A percentile compares a stretch with the other conserved stretches of the same genome.
Evolutionary conservation across 345 rosid genomes (phyloP).

Genomic region (Moricandia arvensis): DNA sequence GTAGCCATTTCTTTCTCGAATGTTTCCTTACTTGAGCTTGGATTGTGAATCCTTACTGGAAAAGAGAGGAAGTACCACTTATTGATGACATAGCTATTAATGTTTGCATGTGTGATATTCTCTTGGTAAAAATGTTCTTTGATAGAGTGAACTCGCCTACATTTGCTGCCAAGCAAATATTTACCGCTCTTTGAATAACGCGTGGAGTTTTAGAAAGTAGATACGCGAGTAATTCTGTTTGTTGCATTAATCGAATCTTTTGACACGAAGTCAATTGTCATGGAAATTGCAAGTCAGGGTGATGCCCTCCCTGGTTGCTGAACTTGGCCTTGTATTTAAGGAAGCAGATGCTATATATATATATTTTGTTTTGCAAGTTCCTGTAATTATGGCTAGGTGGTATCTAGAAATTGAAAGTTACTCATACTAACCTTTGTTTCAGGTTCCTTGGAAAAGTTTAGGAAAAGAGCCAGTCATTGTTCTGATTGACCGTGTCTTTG

Average conservation of each 20-base stretch:
- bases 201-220: neutral
- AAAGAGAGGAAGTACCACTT: constrained; percentile 5
- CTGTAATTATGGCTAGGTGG: constrained; percentile 3
- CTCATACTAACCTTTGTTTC: constrained; percentile 21
- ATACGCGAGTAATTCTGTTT: neutral
- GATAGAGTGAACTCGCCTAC: neutral
- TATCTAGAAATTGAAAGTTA: neutral
- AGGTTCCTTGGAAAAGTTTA: constrained; percentile 99
- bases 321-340: neutral
- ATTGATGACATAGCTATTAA: constrained; percentile 12
- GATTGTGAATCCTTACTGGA: neutral
- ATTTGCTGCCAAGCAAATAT: constrained; percentile 3
- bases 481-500: constrained; percentile 85
- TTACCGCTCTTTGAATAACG: neutral
- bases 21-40: constrained; percentile 8
- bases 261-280: constrained; percentile 11
- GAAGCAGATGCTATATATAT: neutral
- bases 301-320: constrained; percentile 12
- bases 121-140: neutral
- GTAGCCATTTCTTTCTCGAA: constrained; percentile 15
- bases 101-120: constrained; percentile 8
- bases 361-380: constrained; percentile 2
- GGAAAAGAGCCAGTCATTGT: constrained; percentile 97
- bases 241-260: constrained; percentile 14
- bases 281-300: constrained; percentile 18